These are phyloP conservation scores for Poteriospumella lacustris DNA, from an alignment of 108 stramenopile species.

Conservation along the genomic window DNA sequence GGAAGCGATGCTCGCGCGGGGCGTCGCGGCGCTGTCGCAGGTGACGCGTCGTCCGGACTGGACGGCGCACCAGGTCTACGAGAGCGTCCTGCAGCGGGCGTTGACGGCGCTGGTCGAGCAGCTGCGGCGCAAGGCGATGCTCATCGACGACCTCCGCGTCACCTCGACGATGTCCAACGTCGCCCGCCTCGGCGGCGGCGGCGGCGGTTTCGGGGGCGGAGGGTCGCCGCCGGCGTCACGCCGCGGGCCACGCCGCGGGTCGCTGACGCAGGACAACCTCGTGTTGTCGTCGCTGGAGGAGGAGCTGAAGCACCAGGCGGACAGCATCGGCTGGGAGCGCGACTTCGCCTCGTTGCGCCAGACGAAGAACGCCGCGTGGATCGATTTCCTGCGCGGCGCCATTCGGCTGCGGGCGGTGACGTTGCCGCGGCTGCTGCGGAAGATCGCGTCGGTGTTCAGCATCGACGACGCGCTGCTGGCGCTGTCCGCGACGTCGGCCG, in stretches of 20 bases:
- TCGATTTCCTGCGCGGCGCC: background rate
- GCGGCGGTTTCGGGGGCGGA: too few relatives aligned
- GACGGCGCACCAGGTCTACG: background rate
- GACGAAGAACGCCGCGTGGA: background rate
- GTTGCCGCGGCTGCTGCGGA: background rate
- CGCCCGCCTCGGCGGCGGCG: too few relatives aligned
- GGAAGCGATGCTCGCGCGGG: background rate
- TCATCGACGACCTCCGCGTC: background rate
- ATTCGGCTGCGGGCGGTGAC: background rate
- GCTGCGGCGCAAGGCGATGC: background rate
- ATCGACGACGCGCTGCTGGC: background rate
- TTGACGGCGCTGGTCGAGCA: background rate
- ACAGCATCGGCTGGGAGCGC: background rate
- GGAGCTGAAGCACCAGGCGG: background rate
- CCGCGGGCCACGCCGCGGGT: too few relatives aligned
- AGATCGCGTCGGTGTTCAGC: too few relatives aligned
- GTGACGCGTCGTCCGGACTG: background rate
- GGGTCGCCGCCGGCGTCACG: too few relatives aligned
- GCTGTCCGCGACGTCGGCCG: background rate
- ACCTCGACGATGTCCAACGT: too few relatives aligned
- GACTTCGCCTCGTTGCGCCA: background rate
- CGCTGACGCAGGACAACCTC: background rate
- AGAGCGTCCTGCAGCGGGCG: background rate
- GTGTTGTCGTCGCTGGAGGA: background rate
- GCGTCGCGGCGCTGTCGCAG: background rate